Conservation (phyloP, 352 stramenopile species). For the Phytophthora rubi region DNA sequence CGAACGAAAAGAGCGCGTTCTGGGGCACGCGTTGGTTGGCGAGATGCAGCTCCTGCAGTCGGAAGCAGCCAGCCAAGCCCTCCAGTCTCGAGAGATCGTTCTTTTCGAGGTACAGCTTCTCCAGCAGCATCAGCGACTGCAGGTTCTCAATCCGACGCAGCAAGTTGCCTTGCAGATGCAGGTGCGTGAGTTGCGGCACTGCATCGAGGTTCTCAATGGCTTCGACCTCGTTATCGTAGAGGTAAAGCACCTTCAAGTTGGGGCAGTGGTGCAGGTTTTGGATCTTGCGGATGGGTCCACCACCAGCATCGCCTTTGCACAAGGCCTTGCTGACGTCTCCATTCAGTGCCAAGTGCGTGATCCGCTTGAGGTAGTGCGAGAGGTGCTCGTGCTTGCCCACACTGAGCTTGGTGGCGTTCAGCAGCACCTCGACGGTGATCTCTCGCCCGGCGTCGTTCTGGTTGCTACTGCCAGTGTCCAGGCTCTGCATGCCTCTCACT, state of each 20-base stretch:
- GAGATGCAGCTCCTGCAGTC: conserved; percentile 71
- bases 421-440: conserved; percentile 66
- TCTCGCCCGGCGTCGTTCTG: conserved; percentile 38
- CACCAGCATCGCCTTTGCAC: background rate
- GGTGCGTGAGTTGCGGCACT: conserved; percentile 61
- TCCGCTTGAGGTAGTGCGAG: conserved; percentile 73
- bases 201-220: conserved; percentile 62
- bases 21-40: conserved; percentile 59
- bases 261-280: conserved; percentile 70
- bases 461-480: conserved; percentile 14
- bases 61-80: conserved; percentile 36
- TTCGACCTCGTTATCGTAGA: conserved; percentile 80
- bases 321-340: conserved; percentile 47
- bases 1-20: conserved; percentile 49
- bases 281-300: conserved; percentile 45
- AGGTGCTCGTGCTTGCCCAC: conserved; percentile 70
- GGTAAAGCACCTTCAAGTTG: conserved; percentile 75
- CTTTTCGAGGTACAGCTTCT: conserved; percentile 79
- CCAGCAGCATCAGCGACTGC: conserved; percentile 43
- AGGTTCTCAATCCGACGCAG: conserved; percentile 63
- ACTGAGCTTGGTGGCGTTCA: conserved; percentile 70
- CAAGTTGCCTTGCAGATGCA: conserved; percentile 79
- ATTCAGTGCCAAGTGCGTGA: conserved; percentile 76
- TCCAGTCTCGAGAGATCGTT: conserved; percentile 70
- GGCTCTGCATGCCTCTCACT: conserved; percentile 21